Evolutionary conservation across 2,329 filamentous ascomycete genomes (phyloP).

Genomic region (Aspergillus phoenicis): DNA sequence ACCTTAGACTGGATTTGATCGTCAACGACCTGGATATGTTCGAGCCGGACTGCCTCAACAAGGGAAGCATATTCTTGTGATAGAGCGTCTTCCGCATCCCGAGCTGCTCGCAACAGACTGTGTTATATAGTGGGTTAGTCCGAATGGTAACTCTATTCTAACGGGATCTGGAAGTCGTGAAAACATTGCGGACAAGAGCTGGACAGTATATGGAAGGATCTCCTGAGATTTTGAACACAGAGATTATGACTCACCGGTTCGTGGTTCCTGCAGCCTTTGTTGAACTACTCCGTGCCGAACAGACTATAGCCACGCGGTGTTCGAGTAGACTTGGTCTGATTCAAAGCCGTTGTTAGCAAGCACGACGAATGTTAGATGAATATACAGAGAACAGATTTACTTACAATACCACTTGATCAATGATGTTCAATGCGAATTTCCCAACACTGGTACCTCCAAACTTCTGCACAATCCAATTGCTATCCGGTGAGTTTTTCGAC

Average conservation of each 20-base stretch:
- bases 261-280: constrained; percentile 96
- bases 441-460: constrained; percentile 95
- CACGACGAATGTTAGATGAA: not conserved
- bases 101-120: constrained; percentile 52
- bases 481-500: constrained; percentile 22
- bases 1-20: constrained; percentile 60
- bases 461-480: constrained; percentile 84
- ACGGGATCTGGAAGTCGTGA: not conserved
- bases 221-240: constrained; percentile 3
- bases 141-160: no score
- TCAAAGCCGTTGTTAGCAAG: constrained; percentile 9
- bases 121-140: not conserved
- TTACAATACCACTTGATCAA: constrained; percentile 69
- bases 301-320: constrained; percentile 86
- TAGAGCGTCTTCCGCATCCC: constrained; percentile 51
- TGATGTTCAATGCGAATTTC: constrained; percentile 81
- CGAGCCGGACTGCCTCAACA: constrained; percentile 77
- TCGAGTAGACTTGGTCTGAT: constrained; percentile 62
- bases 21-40: constrained; percentile 76
- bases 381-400: constrained; percentile 21
- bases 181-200: not conserved
- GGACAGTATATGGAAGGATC: not conserved
- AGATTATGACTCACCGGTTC: constrained; percentile 70
- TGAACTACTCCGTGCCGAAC: constrained; percentile 89
- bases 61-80: constrained; percentile 68